phyloP scores from a whole-genome alignment of 805 yeast genomes.

The Ogataea angusta region DNA sequence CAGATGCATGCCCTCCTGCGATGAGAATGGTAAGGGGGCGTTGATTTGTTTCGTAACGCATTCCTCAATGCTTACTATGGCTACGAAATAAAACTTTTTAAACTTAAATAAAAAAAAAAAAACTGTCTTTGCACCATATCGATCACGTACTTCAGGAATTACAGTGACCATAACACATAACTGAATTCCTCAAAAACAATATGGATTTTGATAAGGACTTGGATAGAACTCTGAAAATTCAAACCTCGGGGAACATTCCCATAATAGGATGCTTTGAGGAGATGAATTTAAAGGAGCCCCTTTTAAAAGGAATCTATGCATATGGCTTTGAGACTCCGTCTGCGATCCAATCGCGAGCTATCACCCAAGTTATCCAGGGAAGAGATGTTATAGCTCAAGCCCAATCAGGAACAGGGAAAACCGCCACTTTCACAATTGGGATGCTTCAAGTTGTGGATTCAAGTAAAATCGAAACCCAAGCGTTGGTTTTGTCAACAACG shows the following conservation, averaged over 20 bases:
- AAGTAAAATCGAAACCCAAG: conserved; percentile 74
- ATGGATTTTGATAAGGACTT: conserved; percentile 61
- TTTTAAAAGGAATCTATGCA: conserved; percentile 65
- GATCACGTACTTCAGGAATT: no score
- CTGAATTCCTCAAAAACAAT: background rate
- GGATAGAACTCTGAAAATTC: conserved; percentile 59
- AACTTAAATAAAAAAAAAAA: no score
- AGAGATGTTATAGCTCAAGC: conserved; percentile 79
- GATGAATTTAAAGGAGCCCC: conserved; percentile 63
- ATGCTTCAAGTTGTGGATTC: conserved; percentile 62
- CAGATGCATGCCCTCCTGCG: conserved; percentile 37
- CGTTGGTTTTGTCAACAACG: conserved; percentile 93
- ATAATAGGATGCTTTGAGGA: conserved; percentile 62
- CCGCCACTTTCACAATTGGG: conserved; percentile 82
- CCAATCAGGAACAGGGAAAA: conserved; percentile 87
- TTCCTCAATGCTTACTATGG: background rate
- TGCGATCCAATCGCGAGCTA: conserved; percentile 80
- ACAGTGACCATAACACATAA: no score
- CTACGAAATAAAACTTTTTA: no score
- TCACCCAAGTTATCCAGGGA: conserved; percentile 72
- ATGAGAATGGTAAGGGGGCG: conserved; percentile 25
- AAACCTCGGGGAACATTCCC: conserved; percentile 55
- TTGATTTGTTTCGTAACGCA: background rate
- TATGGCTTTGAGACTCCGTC: conserved; percentile 82
- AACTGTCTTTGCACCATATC: no score